A percentile compares a stretch with the other conserved stretches of the same genome.
Evolutionary conservation across 2,329 filamentous ascomycete genomes (phyloP).

Genomic region (Aureobasidium sp.): DNA sequence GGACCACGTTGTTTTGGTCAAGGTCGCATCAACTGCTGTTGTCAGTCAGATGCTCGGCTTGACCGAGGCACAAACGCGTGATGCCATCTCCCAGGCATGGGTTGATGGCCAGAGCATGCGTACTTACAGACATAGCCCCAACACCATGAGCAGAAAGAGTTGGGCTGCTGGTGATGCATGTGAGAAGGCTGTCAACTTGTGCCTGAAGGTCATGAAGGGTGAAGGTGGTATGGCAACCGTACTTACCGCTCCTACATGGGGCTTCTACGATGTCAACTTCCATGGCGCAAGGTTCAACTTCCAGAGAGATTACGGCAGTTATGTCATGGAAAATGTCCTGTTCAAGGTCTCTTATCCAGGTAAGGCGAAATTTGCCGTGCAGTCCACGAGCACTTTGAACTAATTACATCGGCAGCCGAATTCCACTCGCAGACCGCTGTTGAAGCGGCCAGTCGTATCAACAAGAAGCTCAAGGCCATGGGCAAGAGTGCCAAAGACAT

Average conservation of each 20-base stretch:
- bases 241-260: constrained; percentile 87
- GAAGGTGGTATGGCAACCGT: constrained; percentile 89
- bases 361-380: constrained; percentile 36
- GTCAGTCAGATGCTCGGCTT: constrained; percentile 93
- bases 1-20: constrained; percentile 96
- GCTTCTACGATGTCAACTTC: constrained; percentile 98
- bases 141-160: constrained; percentile 99
- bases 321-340: constrained; percentile 99
- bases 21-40: constrained; percentile 90
- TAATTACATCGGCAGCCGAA: constrained; percentile 51
- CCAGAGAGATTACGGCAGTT: constrained; percentile 92
- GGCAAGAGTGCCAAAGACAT: constrained; percentile 93
- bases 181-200: constrained; percentile 94
- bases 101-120: constrained; percentile 93
- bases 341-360: constrained; percentile 99
- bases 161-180: constrained; percentile 98
- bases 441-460: constrained; percentile 84
- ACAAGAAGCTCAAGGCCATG: constrained; percentile 70
- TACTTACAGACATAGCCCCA: constrained; percentile 94
- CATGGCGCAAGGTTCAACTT: constrained; percentile 94
- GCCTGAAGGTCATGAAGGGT: constrained; percentile 93
- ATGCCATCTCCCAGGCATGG: constrained; percentile 94
- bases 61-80: constrained; percentile 81
- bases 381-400: constrained; percentile 19
- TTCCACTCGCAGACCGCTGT: constrained; percentile 99